Evolutionary conservation across 176 grass and related monocot genomes (phyloP).

Genomic region (Pharus latifolius): DNA sequence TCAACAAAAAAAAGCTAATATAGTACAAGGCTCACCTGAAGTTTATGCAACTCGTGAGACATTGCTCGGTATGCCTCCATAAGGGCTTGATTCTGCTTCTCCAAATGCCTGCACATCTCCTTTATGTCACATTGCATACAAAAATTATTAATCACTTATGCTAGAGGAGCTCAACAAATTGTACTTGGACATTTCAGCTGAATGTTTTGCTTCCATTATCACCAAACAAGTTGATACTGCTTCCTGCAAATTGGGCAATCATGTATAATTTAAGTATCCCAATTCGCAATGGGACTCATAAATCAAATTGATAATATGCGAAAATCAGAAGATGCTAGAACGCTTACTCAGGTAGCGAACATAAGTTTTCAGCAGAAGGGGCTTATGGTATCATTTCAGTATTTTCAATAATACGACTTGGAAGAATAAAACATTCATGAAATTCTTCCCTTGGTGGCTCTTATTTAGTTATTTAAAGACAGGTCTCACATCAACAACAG

Average conservation of each 20-base stretch:
- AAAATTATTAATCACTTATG: background rate
- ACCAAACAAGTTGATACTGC: conserved; percentile 7
- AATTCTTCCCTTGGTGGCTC: too few species aligned
- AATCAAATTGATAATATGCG: too few species aligned
- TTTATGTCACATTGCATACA: conserved; percentile 2
- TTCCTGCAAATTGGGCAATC: conserved; percentile 30
- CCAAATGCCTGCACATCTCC: conserved; percentile 50
- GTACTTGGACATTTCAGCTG: conserved; percentile 54
- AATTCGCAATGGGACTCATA: too few species aligned
- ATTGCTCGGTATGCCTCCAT: conserved; percentile 56
- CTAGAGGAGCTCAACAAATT: background rate
- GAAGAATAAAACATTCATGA: too few species aligned
- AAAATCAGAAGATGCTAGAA: too few species aligned
- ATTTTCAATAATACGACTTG: too few species aligned
- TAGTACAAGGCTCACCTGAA: conserved; percentile 33
- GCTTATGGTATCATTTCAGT: too few species aligned
- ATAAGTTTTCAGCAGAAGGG: too few species aligned
- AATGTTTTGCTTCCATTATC: conserved; percentile 72
- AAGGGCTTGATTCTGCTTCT: conserved; percentile 72
- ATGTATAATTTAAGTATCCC: too few species aligned
- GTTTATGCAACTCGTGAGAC: conserved; percentile 64
- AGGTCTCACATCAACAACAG: too few species aligned
- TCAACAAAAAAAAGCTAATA: background rate
- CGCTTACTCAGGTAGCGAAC: too few species aligned
- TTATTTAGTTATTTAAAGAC: too few species aligned